Evolutionary conservation across 208 protist genomes (phyloP), one percentile per base, ranked within the genome.

Genomic region (Trichomonas gallinae): DNA sequence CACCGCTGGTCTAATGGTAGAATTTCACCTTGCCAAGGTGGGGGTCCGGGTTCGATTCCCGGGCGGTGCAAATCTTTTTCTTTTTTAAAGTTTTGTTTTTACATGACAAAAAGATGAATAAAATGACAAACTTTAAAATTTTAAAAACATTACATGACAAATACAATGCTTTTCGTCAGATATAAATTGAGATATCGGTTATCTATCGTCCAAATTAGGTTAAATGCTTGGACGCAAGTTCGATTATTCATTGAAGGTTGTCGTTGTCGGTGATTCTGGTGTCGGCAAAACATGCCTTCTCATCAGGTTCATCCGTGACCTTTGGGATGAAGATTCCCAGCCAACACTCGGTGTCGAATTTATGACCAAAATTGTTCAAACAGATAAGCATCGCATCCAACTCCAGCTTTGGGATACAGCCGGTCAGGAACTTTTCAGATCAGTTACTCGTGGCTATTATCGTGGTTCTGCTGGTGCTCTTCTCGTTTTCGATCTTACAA

Each of bases 331-430:
- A 26, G 89, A 96, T 23, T 72, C 44, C 40, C 46, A 96, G 40
- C 49, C 51, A 34, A 96, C 93, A 46, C 15, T 96, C 10, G 93
- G 93, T 96, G 49, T 82, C 9, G 93, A 96, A 46, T 96, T 96
- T 82, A 46, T 42, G 49, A 83, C 46, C 0, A 96, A 81, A 44
- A 82, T 46, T 9, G 36, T 96, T 83, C 31, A 81, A 83, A 96
- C 40, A 40, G 17, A 82, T 0, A 44, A 96, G 0, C 93, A 96
- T 82, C 49, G 38, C 13, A 96, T 96, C 21, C 31, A 81, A 36
- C 51, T 96, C 17, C 93, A 96, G 26, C 31, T 96, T 34, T 96
- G 93, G 93, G 93, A 96, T 46, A 96, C 49, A 34, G 49, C 46
- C n/a, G 93, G 93, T 2, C 49, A 82, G 34, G 93, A 96, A 96